Base-by-base conservation (phyloP, 805 yeast genomes). In the Zygosaccharomyces gambellarensis region DNA sequence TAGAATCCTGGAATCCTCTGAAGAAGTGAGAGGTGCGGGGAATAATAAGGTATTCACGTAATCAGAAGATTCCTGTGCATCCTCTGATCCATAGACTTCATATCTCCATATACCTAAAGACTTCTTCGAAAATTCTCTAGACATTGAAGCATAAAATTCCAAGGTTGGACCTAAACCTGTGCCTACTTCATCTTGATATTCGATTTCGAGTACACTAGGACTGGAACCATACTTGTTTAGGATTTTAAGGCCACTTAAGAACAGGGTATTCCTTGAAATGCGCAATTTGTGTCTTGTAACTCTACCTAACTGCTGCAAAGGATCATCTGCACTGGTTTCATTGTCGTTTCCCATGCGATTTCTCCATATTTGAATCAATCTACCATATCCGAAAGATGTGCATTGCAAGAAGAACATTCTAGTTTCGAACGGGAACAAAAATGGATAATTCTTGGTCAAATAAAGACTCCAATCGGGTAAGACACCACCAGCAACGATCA, bases 101-200 rank as follows among this genome's bases (percentile, higher is more conserved):
- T 63, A 69, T 56, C 95, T 76, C 98, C 98, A 92, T 71, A 94
- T 71, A 7, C 67, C 68, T 42, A 83, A 67, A 25, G 73, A 74
- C 45, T 74, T 76, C 55, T 71, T 75, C 1, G 85, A 71, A 63
- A 92, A 89, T 54, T 83, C 90, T 49, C 74, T 80, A 0, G 97
- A 89, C 1, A 87, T 89, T 12, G 76, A 72, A 0, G 97, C 82
- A 61, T 89, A 92, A 62, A 94, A 92, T 67, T 92, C 99, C 54
- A 90, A 72, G 0, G 99, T 92, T 3, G 99, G 99, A 0, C 99
- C 99, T 40, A 90, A 70, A 0, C 99, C 99, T 0, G 96, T 84
- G n/a, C 98, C 99, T 5, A 78, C 96, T 64, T 92, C 99, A 55
- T 85, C 90, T 54, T 77, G 81, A 60, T 86, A 92, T 63, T 90